Evolutionary conservation across 495 filamentous ascomycete species (phyloP).

Genomic region (Bathelium albidoporum): DNA sequence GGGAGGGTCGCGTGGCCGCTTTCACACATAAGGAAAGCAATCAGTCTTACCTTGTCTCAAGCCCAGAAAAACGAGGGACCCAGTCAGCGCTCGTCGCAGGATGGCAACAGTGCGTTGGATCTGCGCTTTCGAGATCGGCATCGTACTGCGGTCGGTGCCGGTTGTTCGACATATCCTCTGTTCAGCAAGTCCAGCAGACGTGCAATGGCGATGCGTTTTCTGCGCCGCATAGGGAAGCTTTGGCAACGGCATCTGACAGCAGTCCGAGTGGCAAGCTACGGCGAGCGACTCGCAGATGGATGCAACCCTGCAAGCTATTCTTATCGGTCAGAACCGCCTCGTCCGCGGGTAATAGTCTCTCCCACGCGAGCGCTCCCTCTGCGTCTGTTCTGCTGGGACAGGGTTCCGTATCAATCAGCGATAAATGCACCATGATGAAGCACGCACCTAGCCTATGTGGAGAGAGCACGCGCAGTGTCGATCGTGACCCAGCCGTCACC

Average conservation of each 20-base stretch:
- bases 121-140: background rate
- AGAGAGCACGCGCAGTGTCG: background rate
- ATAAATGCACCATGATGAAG: background rate
- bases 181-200: background rate
- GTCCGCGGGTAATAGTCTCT: background rate
- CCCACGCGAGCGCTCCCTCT: background rate
- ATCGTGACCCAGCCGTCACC: background rate
- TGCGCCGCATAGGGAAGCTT: background rate
- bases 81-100: background rate
- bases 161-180: background rate
- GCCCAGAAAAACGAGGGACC: background rate
- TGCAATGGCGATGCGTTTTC: background rate
- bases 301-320: slow-evolving; percentile 2
- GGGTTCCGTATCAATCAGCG: background rate
- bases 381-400: background rate
- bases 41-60: background rate
- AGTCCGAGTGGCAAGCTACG: background rate
- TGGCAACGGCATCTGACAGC: background rate
- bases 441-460: background rate
- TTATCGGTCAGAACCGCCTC: background rate
- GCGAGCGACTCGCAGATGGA: background rate
- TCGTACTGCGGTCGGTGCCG: slow-evolving; percentile 1
- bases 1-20: background rate
- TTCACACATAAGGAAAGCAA: too few relatives aligned
- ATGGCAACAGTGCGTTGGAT: background rate